Evolutionary conservation across 768 basidiomycete species (phyloP).

Genomic region (Lyophyllum atratum): DNA sequence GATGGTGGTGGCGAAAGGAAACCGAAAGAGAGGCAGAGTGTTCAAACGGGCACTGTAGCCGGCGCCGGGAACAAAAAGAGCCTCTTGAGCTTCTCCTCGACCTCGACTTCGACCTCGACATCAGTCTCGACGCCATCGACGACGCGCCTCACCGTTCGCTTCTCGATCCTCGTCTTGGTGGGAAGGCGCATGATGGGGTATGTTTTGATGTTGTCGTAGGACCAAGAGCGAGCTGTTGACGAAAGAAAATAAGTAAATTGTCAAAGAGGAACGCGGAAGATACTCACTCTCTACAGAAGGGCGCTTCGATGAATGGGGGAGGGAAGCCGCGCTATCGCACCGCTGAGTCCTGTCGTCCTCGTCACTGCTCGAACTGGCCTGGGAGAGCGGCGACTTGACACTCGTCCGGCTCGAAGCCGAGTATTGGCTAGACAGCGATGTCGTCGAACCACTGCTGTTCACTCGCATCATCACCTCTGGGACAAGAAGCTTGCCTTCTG

Average conservation of each 20-base stretch:
- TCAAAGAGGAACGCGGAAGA: conserved; percentile 2
- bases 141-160: conserved; percentile 50
- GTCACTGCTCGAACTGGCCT: conserved; percentile 23
- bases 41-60: conserved; percentile 6
- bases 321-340: conserved; percentile 21
- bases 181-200: conserved; percentile 65
- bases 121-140: conserved; percentile 48
- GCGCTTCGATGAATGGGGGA: conserved; percentile 31
- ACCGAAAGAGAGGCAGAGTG: neutral
- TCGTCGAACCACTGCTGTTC: conserved; percentile 33
- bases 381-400: conserved; percentile 36
- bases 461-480: conserved; percentile 45
- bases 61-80: conserved; percentile 67
- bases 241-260: conserved; percentile 5
- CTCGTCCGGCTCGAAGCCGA: conserved; percentile 25
- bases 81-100: conserved; percentile 57
- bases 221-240: conserved; percentile 66
- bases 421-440: conserved; percentile 37
- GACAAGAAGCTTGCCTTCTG: conserved; percentile 64
- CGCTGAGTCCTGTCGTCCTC: conserved; percentile 29
- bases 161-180: conserved; percentile 49
- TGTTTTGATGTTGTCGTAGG: conserved; percentile 71
- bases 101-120: conserved; percentile 52
- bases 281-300: conserved; percentile 56
- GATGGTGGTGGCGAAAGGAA: conserved; percentile 6